Conservation (phyloP, 495 filamentous ascomycete species). For the Aspergillus ellipticus region DNA sequence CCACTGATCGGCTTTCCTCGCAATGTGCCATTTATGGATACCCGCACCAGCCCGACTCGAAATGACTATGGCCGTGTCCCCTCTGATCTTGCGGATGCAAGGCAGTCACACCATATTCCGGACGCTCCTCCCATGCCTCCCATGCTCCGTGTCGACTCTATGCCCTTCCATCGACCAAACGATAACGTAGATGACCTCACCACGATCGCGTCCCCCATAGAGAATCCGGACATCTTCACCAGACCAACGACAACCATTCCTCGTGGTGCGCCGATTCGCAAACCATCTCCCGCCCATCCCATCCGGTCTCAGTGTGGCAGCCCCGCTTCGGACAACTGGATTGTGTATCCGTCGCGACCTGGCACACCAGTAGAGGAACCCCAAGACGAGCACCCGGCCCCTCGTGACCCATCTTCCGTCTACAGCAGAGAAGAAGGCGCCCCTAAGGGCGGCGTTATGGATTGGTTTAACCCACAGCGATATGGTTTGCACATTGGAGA, state of each 20-base stretch:
- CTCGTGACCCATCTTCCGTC: conserved; percentile 43
- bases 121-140: conserved; percentile 21
- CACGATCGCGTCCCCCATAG: conserved; percentile 22
- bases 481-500: conserved; percentile 29
- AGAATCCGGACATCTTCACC: conserved; percentile 23
- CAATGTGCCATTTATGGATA: conserved; percentile 72
- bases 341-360: conserved; percentile 55
- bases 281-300: conserved; percentile 21
- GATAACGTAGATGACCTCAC: conserved; percentile 27
- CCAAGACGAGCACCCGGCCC: conserved; percentile 29
- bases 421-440: conserved; percentile 37
- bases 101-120: conserved; percentile 2
- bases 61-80: conserved; percentile 23
- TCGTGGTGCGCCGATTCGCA: conserved; percentile 29
- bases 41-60: conserved; percentile 55
- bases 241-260: conserved; percentile 21
- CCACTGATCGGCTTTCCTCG: conserved; percentile 54
- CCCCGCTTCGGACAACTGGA: conserved; percentile 55
- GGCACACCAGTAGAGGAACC: conserved; percentile 37
- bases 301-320: conserved; percentile 33
- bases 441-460: conserved; percentile 28
- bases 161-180: conserved; percentile 19
- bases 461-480: conserved; percentile 38
- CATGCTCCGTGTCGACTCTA: conserved; percentile 12
- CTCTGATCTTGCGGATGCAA: conserved; percentile 1